Percentiles rank a stretch among this genome's conserved stretches.
phyloP scores from a whole-genome alignment of 306 rosid genomes.

The Cicer bijugum region DNA sequence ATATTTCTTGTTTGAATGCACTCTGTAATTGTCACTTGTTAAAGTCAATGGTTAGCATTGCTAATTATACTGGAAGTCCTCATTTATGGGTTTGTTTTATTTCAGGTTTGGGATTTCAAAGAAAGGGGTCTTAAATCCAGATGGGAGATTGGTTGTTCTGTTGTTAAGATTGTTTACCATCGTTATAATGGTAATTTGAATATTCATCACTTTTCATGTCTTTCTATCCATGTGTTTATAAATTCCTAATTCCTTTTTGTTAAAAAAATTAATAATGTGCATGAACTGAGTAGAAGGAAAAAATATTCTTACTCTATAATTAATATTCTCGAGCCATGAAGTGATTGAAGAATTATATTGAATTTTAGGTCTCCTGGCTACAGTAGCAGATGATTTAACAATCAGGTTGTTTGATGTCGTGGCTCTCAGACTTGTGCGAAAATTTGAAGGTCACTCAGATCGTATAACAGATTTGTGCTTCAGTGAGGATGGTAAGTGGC shows the following conservation, averaged over 20 bases:
- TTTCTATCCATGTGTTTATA: conserved; percentile 16
- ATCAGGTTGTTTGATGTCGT: conserved; percentile 82
- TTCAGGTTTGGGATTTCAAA: conserved; percentile 96
- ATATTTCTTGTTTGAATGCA: conserved; percentile 21
- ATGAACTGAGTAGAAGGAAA: conserved; percentile 24
- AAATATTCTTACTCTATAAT: conserved; percentile 16
- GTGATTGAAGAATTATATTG: conserved; percentile 32
- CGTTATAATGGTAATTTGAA: conserved; percentile 73
- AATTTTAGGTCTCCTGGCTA: conserved; percentile 88
- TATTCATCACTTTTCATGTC: conserved; percentile 24
- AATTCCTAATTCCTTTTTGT: conserved; percentile 16
- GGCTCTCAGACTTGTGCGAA: conserved; percentile 84
- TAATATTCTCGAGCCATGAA: conserved; percentile 20
- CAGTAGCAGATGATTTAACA: conserved; percentile 71
- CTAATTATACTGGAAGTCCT: conserved; percentile 37
- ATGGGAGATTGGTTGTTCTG: conserved; percentile 76
- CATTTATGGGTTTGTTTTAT: conserved; percentile 31
- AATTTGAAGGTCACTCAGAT: conserved; percentile 91
- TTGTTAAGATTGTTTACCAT: conserved; percentile 78
- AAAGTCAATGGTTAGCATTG: conserved; percentile 4
- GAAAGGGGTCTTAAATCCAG: conserved; percentile 64
- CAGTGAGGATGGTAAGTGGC: conserved; percentile 99
- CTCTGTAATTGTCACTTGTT: background rate
- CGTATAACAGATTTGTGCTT: conserved; percentile 91
- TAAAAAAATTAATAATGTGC: background rate